phyloP scores from a whole-genome alignment of 106 monocot species.

The Chionographis japonica region DNA sequence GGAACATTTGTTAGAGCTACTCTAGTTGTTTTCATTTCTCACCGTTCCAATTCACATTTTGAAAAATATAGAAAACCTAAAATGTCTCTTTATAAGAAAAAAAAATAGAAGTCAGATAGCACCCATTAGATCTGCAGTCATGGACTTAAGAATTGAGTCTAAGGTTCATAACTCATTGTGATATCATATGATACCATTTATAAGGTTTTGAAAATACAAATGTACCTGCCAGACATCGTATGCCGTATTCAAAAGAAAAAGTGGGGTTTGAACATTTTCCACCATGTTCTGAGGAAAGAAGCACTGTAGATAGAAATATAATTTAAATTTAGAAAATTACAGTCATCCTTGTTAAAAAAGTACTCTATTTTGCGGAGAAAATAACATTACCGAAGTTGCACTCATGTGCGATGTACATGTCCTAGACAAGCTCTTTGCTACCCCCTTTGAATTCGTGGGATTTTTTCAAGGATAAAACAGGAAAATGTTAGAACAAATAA shows the following conservation, averaged over 20 bases:
- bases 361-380: neutral
- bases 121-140: too few species aligned
- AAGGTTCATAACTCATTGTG: too few species aligned
- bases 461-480: neutral
- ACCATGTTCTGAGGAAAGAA: conserved; percentile 68
- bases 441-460: conserved; percentile 33
- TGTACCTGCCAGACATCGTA: conserved; percentile 78
- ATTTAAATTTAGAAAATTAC: neutral
- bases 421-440: conserved; percentile 50
- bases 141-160: too few species aligned
- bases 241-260: conserved; percentile 63
- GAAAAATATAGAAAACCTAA: too few species aligned
- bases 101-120: too few species aligned
- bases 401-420: conserved; percentile 59
- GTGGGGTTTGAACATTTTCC: conserved; percentile 39
- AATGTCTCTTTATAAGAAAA: too few species aligned
- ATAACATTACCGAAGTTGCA: conserved; percentile 49
- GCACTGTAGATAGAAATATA: conserved; percentile 37
- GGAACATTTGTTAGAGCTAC: neutral
- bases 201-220: too few species aligned
- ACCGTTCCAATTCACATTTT: too few species aligned
- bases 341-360: neutral
- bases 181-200: too few species aligned
- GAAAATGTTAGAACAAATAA: neutral
- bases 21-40: too few species aligned